Evolutionary conservation across 345 rosid species (phyloP), one percentile per base, ranked within the genome.

Genomic region (Salix purpurea): DNA sequence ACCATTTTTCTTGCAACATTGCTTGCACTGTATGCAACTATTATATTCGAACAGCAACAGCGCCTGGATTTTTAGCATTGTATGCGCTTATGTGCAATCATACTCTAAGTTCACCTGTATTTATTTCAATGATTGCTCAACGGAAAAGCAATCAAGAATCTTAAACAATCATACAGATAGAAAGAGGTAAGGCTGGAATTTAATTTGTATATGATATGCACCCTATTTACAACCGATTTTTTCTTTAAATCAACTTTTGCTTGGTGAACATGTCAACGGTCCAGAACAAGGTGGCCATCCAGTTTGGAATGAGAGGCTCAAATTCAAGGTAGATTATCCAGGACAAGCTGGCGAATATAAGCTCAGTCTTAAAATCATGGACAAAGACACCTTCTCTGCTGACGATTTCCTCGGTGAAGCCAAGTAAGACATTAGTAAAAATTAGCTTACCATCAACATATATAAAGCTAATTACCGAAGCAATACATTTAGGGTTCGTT

Each of bases 381-480:
- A 95, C 88, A 85, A 89, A 69, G 98, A 95, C 79, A 91, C 87
- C 36, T 89, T 95, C 87, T 78, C 96, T 23, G 0, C 83, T 0
- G 99, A 93, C 71, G 99, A 95, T 76, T 85, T 70, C 70, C 65
- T 95, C 6, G 99, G 99, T 13, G 78, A 88, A 76, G 89, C 97
- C 66, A 84, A 86, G 98, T 95, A 88, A 80, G 89, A 73, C 14
- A 24, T 19, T n/a, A 23, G 11, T 23, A n/a, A 56, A 3, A 21
- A 26, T 1, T 54, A 54, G 61, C 26, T 21, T 8, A 9, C 26
- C 23, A n/a, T 9, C 62, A n/a, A n/a, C 1, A 13, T 15, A 46
- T 13, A 46, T 13, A 46, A 46, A 46, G 50, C 50, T 46, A 40
- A 10, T 40, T 46, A 46, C 50, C 4, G 50, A 46, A 2, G 16